These are phyloP conservation scores for Aspergillus sp. DNA, from an alignment of 2,329 filamentous ascomycete genomes.

Conservation along the genomic window DNA sequence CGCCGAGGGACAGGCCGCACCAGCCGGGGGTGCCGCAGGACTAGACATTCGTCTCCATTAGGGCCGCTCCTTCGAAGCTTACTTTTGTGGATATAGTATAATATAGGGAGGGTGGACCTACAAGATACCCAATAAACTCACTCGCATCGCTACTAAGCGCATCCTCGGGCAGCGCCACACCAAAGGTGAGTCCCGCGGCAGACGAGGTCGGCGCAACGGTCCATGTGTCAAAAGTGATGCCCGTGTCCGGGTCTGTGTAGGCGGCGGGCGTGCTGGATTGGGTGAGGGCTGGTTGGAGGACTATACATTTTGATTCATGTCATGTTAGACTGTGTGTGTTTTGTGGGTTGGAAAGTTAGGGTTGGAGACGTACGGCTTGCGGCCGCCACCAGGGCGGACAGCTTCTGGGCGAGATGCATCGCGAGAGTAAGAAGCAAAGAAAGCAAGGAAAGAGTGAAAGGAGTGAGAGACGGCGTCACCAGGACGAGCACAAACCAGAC, in stretches of 20 bases:
- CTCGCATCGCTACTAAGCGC: constrained; percentile 53
- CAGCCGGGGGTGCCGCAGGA: constrained; percentile 57
- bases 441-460: background rate
- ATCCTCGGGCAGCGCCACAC: constrained; percentile 58
- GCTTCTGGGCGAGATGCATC: background rate
- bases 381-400: constrained; percentile 6
- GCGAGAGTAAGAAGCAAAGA: background rate
- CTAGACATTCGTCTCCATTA: constrained; percentile 31
- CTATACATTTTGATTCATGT: constrained; percentile 4
- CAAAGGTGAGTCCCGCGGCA: constrained; percentile 56
- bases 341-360: background rate
- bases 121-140: constrained; percentile 65
- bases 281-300: constrained; percentile 15
- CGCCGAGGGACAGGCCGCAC: constrained; percentile 62
- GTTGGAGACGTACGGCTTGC: constrained; percentile 1
- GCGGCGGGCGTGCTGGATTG: constrained; percentile 18
- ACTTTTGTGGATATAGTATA: too few relatives aligned
- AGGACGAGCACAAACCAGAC: background rate
- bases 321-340: background rate
- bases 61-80: too few relatives aligned
- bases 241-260: constrained; percentile 55
- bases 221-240: constrained; percentile 60
- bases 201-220: constrained; percentile 47
- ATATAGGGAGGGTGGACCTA: constrained; percentile 34
- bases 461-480: constrained; percentile 2